A percentile compares a stretch with the other conserved stretches of the same genome.
Conservation (phyloP, 805 yeast genomes). For the Candida saitoana region DNA sequence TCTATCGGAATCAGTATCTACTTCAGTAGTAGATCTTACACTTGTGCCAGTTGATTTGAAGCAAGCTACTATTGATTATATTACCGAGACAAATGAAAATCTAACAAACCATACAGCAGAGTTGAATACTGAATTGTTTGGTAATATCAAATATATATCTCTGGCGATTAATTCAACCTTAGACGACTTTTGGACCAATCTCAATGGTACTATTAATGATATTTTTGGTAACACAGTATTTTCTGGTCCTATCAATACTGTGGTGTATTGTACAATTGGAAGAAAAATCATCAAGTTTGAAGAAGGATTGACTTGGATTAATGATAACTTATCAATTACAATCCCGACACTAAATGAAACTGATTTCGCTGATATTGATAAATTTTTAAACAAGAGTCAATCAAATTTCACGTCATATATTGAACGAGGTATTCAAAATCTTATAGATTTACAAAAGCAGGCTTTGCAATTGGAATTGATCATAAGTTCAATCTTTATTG, state of each 20-base stretch:
- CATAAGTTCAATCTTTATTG: conserved; percentile 42
- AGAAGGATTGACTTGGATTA: conserved; percentile 75
- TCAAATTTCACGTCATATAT: conserved; percentile 7
- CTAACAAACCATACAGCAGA: conserved; percentile 44
- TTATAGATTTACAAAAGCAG: conserved; percentile 29
- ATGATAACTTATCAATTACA: conserved; percentile 53
- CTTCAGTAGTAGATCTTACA: neutral
- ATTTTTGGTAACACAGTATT: conserved; percentile 68
- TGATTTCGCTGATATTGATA: conserved; percentile 7
- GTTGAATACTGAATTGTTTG: conserved; percentile 64
- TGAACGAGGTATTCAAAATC: conserved; percentile 18
- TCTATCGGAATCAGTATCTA: conserved; percentile 9
- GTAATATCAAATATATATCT: conserved; percentile 60
- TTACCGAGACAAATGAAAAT: conserved; percentile 48
- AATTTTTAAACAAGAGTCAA: conserved; percentile 3
- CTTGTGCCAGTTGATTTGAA: neutral
- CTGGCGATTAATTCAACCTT: conserved; percentile 58
- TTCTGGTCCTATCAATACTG: conserved; percentile 55
- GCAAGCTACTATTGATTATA: conserved; percentile 4
- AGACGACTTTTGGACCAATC: conserved; percentile 48
- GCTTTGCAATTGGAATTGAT: conserved; percentile 43
- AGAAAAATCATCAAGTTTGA: conserved; percentile 64
- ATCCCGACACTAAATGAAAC: conserved; percentile 46
- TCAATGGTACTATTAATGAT: conserved; percentile 55
- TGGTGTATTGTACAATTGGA: conserved; percentile 77